These are phyloP conservation scores for Fagus crenata DNA, from an alignment of 306 rosid genomes.

Conservation along the genomic window DNA sequence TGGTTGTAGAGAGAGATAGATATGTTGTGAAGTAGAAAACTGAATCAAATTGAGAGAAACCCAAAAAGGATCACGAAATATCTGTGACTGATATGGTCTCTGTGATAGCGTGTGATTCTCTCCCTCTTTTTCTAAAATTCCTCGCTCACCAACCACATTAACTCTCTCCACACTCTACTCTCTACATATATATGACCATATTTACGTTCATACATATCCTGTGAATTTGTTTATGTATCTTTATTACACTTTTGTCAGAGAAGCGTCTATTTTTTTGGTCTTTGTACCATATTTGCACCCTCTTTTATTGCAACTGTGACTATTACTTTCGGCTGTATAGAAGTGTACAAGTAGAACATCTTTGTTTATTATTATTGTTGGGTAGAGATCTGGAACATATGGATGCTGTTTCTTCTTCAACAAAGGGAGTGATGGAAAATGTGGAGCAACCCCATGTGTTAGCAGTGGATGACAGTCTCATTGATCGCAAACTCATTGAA, in stretches of 20 bases:
- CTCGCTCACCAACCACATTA: conserved; percentile 45
- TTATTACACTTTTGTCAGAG: conserved; percentile 23
- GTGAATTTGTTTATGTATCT: conserved; percentile 42
- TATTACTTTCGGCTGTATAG: conserved; percentile 21
- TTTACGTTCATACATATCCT: conserved; percentile 46
- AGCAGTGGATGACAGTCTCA: conserved; percentile 83
- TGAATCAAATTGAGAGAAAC: conserved; percentile 68
- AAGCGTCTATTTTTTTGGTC: conserved; percentile 24
- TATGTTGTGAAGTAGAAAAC: conserved; percentile 29
- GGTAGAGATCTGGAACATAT: conserved; percentile 16
- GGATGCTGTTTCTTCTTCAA: conserved; percentile 48
- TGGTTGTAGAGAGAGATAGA: conserved; percentile 28
- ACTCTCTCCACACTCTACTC: conserved; percentile 38
- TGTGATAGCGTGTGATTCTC: conserved; percentile 14
- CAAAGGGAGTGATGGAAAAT: conserved; percentile 55
- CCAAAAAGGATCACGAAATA: conserved; percentile 84
- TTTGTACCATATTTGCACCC: conserved; percentile 29
- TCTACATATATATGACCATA: conserved; percentile 24
- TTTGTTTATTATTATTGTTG: background rate
- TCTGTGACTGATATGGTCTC: conserved; percentile 56
- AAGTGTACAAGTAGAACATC: background rate
- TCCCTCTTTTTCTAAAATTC: conserved; percentile 47
- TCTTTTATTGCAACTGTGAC: conserved; percentile 42
- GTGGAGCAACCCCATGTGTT: conserved; percentile 76
- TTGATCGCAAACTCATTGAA: conserved; percentile 83